phyloP scores from a whole-genome alignment of 257 asterid genomes.

The Penstemon newberryi region DNA sequence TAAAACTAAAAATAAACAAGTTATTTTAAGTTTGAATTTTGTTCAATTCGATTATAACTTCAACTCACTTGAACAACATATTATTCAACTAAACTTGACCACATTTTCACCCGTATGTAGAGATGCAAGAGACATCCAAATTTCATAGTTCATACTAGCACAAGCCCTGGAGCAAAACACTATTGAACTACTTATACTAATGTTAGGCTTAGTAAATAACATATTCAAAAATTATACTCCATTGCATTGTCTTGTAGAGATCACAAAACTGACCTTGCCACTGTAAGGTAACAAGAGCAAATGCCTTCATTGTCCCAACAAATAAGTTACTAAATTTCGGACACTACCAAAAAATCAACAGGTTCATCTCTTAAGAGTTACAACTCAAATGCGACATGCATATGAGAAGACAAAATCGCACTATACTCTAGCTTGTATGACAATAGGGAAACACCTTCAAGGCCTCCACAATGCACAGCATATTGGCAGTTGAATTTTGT shows the following conservation, averaged over 20 bases:
- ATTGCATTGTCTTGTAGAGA: neutral
- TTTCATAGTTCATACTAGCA: too few relatives aligned
- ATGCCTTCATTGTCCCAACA: neutral
- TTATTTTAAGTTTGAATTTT: too few relatives aligned
- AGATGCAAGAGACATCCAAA: too few relatives aligned
- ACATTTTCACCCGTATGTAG: too few relatives aligned
- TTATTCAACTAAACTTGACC: too few relatives aligned
- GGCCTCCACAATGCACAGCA: slow-evolving; percentile 18
- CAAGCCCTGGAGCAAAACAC: too few relatives aligned
- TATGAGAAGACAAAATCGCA: slow-evolving; percentile 21
- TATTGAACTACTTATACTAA: neutral
- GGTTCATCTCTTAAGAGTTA: slow-evolving; percentile 12
- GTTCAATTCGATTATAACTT: too few relatives aligned
- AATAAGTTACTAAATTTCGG: slow-evolving; percentile 3
- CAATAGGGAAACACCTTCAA: slow-evolving; percentile 23
- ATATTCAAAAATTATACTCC: neutral
- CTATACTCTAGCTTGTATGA: slow-evolving; percentile 29
- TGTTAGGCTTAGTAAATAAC: neutral
- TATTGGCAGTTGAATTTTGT: slow-evolving; percentile 5
- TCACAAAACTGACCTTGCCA: slow-evolving; percentile 4
- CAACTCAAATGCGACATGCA: neutral
- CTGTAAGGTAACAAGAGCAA: neutral
- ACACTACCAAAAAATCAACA: slow-evolving; percentile 4
- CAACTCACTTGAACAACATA: too few relatives aligned
- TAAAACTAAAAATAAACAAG: too few relatives aligned